These are phyloP conservation scores for Vigna reflexopilosa DNA, from an alignment of 306 rosid genomes.

Conservation along the genomic window DNA sequence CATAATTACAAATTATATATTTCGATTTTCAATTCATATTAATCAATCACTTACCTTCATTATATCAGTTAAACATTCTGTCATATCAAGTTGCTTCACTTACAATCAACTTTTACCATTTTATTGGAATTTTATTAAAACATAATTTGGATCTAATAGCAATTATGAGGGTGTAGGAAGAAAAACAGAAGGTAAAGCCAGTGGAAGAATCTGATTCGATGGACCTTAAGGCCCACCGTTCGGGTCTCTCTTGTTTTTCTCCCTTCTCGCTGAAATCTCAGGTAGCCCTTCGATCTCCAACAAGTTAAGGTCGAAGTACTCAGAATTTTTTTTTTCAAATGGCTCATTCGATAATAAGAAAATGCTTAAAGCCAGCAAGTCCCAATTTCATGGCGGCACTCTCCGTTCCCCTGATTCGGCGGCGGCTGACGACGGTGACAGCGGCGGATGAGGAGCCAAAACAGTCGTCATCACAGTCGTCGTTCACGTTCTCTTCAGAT, in stretches of 20 bases:
- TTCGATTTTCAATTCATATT: no score
- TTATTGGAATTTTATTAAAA: no score
- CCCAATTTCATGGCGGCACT: neutral
- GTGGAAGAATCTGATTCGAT: neutral
- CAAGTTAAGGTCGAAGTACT: neutral
- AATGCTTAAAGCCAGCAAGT: conserved; percentile 15
- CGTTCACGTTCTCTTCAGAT: conserved; percentile 72
- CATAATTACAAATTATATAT: no score
- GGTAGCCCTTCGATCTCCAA: neutral
- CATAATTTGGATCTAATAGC: no score
- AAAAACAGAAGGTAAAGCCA: no score
- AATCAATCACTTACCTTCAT: no score
- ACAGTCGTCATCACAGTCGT: conserved; percentile 44
- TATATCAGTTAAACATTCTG: no score
- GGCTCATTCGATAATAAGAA: conserved; percentile 42
- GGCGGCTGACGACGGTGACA: conserved; percentile 46
- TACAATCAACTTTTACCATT: no score
- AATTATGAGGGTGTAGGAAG: no score
- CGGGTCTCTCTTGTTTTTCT: neutral
- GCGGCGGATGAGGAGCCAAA: conserved; percentile 49
- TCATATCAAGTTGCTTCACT: no score
- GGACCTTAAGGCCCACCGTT: conserved; percentile 25
- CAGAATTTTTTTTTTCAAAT: neutral
- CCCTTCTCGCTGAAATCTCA: conserved; percentile 15
- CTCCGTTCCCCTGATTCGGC: neutral